These are phyloP conservation scores for Backusella australiensis DNA, from an alignment of 192 early-diverging fungal species.

Conservation along the genomic window DNA sequence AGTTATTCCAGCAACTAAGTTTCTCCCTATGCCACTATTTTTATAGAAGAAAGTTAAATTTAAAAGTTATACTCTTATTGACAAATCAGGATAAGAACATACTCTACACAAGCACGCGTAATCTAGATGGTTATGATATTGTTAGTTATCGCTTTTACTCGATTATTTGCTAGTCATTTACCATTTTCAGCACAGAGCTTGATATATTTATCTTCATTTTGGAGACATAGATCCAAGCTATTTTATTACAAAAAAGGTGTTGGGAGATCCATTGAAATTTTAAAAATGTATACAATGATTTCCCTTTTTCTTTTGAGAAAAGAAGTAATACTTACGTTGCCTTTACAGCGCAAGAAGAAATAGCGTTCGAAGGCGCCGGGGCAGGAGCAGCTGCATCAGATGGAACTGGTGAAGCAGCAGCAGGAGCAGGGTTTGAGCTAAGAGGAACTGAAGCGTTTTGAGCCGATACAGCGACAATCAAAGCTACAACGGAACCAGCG, in stretches of 20 bases:
- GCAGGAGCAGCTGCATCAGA: background rate
- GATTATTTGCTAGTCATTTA: background rate
- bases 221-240: slow-evolving; percentile 13
- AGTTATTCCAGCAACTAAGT: slow-evolving; percentile 22
- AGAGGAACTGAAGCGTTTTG: background rate
- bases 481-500: slow-evolving; percentile 1
- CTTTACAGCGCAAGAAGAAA: slow-evolving; percentile 1
- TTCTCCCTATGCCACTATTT: slow-evolving; percentile 22
- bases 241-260: background rate
- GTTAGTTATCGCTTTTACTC: background rate
- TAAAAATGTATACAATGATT: background rate
- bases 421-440: background rate
- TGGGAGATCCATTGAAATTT: background rate
- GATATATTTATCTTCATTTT: slow-evolving; percentile 24
- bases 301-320: background rate
- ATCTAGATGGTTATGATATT: background rate
- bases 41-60: slow-evolving; percentile 4
- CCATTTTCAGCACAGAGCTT: slow-evolving; percentile 12
- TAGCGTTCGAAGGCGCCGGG: background rate
- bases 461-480: slow-evolving; percentile 2
- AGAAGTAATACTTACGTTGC: background rate
- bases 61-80: slow-evolving; percentile 1
- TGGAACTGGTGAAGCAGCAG: background rate
- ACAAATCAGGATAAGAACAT: background rate
- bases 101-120: slow-evolving; percentile 22